These are phyloP conservation scores for Henckelia pumila DNA, from an alignment of 257 asterid species.

Conservation along the genomic window DNA sequence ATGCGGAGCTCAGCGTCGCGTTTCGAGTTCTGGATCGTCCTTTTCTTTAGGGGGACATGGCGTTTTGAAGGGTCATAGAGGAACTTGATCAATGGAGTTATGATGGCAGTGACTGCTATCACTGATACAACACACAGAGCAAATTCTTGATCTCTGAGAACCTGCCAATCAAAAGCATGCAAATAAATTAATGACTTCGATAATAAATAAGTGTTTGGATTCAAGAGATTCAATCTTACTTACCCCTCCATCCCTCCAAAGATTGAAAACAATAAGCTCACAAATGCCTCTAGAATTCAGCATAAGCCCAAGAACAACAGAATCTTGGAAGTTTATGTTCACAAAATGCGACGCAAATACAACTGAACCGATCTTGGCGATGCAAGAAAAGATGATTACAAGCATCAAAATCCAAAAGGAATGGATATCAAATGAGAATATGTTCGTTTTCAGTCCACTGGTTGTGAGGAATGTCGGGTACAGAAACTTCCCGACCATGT, in stretches of 20 bases:
- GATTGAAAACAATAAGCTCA: slow-evolving; percentile 61
- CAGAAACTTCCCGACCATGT: slow-evolving; percentile 56
- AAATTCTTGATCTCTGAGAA: slow-evolving; percentile 46
- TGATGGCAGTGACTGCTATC: slow-evolving; percentile 47
- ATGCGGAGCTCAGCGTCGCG: slow-evolving; percentile 55
- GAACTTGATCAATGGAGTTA: slow-evolving; percentile 50
- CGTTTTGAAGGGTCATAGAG: slow-evolving; percentile 47
- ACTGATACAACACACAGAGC: slow-evolving; percentile 50
- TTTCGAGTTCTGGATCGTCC: slow-evolving; percentile 62
- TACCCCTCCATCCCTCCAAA: slow-evolving; percentile 55
- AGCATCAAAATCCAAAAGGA: slow-evolving; percentile 38
- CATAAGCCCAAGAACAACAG: slow-evolving; percentile 61
- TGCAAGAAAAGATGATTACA: slow-evolving; percentile 26
- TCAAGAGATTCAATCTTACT: not conserved
- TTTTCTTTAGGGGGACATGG: slow-evolving; percentile 33
- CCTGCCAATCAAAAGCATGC: slow-evolving; percentile 36
- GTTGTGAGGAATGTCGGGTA: slow-evolving; percentile 67
- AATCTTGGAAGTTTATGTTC: slow-evolving; percentile 36
- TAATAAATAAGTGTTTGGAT: not conserved
- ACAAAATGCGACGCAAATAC: slow-evolving; percentile 36
- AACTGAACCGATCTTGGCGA: slow-evolving; percentile 41
- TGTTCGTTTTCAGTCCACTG: slow-evolving; percentile 66
- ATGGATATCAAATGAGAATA: slow-evolving; percentile 38
- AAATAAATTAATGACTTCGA: not conserved
- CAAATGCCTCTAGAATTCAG: slow-evolving; percentile 55